These are phyloP conservation scores for Zygotorulaspora danielsina DNA, from an alignment of 805 yeast species.

Conservation along the genomic window DNA sequence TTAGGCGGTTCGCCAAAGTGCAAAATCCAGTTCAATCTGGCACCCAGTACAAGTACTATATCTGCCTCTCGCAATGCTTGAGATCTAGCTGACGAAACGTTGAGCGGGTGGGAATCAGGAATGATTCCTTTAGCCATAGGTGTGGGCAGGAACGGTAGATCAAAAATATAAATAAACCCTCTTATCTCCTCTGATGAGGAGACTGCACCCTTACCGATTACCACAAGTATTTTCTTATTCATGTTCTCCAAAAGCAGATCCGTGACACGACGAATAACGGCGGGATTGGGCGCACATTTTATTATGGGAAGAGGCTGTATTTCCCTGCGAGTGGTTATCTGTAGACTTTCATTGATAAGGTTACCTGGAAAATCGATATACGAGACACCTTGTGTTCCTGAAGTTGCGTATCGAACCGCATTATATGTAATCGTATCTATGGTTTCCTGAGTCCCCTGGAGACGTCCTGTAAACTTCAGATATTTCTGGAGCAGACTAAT, in stretches of 20 bases:
- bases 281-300: slow-evolving; percentile 17
- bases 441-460: slow-evolving; percentile 11
- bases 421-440: slow-evolving; percentile 20
- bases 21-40: slow-evolving; percentile 68
- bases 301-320: slow-evolving; percentile 10
- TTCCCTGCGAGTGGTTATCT: background rate
- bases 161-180: slow-evolving; percentile 40
- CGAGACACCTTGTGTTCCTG: slow-evolving; percentile 56
- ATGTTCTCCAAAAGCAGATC: slow-evolving; percentile 30
- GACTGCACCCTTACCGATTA: slow-evolving; percentile 66
- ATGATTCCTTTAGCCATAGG: slow-evolving; percentile 78
- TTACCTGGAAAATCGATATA: slow-evolving; percentile 66
- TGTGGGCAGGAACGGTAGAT: slow-evolving; percentile 60
- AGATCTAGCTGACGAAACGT: slow-evolving; percentile 62
- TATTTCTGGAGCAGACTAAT: slow-evolving; percentile 45
- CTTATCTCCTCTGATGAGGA: slow-evolving; percentile 40
- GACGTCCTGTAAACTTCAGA: slow-evolving; percentile 48
- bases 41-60: slow-evolving; percentile 57
- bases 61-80: slow-evolving; percentile 55
- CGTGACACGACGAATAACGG: slow-evolving; percentile 33
- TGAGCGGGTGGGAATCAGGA: slow-evolving; percentile 44
- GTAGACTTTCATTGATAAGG: slow-evolving; percentile 37
- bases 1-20: slow-evolving; percentile 61
- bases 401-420: slow-evolving; percentile 23
- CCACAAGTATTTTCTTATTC: slow-evolving; percentile 48